Evolutionary conservation across 139 green algal genomes (phyloP), one percentile per base, ranked within the genome.

Genomic region (Closterium sp.): DNA sequence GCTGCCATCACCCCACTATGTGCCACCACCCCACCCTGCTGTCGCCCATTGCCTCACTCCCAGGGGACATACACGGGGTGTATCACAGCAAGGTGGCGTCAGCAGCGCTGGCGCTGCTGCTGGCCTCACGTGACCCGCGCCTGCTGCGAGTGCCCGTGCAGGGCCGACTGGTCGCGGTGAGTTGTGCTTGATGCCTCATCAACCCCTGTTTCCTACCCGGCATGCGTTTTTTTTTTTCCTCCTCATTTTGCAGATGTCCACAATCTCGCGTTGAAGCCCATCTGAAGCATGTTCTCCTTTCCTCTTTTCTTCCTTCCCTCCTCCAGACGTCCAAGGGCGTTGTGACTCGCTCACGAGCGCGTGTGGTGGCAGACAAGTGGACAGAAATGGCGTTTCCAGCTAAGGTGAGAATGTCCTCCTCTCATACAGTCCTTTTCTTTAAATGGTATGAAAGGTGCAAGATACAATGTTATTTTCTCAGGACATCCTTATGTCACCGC

Each of bases 11-110:
- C 32, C 32, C 32, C 32, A 3, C 32, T 38, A 38, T 38, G 32
- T 38, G 32, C 32, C 32, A 38, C 32, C 32, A 38, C 32, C 32
- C 32, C 19, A 24, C 0, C 62, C 70, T 94, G n/a, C n/a, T n/a
- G n/a, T n/a, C n/a, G n/a, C n/a, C n/a, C n/a, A n/a, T n/a, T n/a
- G n/a, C n/a, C n/a, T n/a, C n/a, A n/a, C n/a, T n/a, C n/a, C n/a
- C 97, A 90, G 92, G 96, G 6, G 96, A 97, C 91, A 92, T 97
- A 17, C 79, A 92, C 2, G 95, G 95, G 21, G 45, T 62, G n/a
- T 96, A 96, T 86, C 89, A 96, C 34, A 97, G 97, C 88, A 96
- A 96, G 73, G 93, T 97, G 31, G 94, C 93, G 42, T 95, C 93
- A 21, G 94, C 95, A 0, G 96, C 96, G 7, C 92, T 98, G 9